Evolutionary conservation across 2,329 filamentous ascomycete genomes (phyloP).

Genomic region (Alternaria incomplexa): DNA sequence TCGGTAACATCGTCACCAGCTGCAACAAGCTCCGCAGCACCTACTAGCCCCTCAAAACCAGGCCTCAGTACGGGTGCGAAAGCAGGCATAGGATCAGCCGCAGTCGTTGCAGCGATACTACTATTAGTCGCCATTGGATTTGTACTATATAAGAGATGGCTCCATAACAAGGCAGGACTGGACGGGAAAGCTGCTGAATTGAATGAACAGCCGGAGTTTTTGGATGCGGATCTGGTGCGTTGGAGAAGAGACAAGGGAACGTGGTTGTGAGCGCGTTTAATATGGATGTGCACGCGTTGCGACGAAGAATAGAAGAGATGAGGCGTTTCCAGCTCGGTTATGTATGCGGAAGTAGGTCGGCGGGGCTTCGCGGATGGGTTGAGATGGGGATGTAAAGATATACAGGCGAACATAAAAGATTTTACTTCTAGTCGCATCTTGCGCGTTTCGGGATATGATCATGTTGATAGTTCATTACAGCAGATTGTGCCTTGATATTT

Average conservation of each 20-base stretch:
- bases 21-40: neutral
- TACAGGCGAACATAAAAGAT: neutral
- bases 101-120: neutral
- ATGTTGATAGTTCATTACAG: neutral
- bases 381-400: neutral
- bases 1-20: rapidly evolving
- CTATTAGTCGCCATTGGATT: neutral
- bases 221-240: neutral
- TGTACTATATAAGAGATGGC: neutral
- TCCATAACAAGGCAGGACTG: neutral
- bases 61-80: neutral
- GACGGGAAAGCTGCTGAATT: neutral
- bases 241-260: neutral
- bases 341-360: neutral
- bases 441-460: neutral
- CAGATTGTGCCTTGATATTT: neutral
- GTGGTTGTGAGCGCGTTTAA: neutral
- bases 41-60: neutral
- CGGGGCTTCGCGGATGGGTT: neutral
- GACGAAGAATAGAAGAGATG: no score
- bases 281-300: no score
- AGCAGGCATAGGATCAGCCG: neutral
- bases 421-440: neutral
- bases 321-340: no score
- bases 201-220: neutral